Percentiles rank a stretch among this genome's conserved stretches.
Conservation (phyloP, 192 early-diverging fungal genomes). For the Coemansia sp. region DNA sequence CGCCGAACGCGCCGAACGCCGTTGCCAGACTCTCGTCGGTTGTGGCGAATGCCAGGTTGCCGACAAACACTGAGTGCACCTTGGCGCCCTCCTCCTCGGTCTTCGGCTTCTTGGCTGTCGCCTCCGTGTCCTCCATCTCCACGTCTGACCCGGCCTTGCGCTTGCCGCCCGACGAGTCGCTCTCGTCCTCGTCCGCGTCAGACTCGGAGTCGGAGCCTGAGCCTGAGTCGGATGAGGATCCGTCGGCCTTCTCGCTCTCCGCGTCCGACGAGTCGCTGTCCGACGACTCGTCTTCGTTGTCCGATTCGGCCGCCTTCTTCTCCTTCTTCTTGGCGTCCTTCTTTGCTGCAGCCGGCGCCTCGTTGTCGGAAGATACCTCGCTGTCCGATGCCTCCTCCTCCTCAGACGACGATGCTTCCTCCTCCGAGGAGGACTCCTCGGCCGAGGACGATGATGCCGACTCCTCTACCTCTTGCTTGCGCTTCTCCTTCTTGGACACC, state of each 20-base stretch:
- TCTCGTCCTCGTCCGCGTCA: slow-evolving; percentile 47
- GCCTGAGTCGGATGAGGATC: neutral
- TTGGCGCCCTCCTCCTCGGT: slow-evolving; percentile 44
- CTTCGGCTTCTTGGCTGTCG: slow-evolving; percentile 62
- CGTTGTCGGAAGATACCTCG: slow-evolving; percentile 12
- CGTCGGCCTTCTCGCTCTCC: slow-evolving; percentile 1
- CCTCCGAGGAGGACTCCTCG: slow-evolving; percentile 4
- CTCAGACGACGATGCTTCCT: slow-evolving; percentile 1
- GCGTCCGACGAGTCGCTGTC: neutral
- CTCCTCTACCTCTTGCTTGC: slow-evolving; percentile 17
- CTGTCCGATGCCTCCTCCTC: neutral
- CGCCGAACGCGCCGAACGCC: slow-evolving; percentile 74
- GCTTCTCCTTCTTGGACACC: slow-evolving; percentile 29
- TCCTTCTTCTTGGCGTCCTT: slow-evolving; percentile 5
- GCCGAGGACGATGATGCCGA: slow-evolving; percentile 30
- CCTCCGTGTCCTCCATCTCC: slow-evolving; percentile 33
- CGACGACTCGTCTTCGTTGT: slow-evolving; percentile 9
- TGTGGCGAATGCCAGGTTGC: slow-evolving; percentile 85
- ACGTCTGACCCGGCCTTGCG: slow-evolving; percentile 15
- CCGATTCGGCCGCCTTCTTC: slow-evolving; percentile 32
- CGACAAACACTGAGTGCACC: slow-evolving; percentile 79
- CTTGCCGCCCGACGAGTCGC: slow-evolving; percentile 22
- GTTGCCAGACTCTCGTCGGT: slow-evolving; percentile 71
- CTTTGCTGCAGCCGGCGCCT: neutral
- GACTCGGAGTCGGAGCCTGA: slow-evolving; percentile 25